Evolutionary conservation across 805 yeast genomes (phyloP).

Genomic region (Yamadazyma laniorum): DNA sequence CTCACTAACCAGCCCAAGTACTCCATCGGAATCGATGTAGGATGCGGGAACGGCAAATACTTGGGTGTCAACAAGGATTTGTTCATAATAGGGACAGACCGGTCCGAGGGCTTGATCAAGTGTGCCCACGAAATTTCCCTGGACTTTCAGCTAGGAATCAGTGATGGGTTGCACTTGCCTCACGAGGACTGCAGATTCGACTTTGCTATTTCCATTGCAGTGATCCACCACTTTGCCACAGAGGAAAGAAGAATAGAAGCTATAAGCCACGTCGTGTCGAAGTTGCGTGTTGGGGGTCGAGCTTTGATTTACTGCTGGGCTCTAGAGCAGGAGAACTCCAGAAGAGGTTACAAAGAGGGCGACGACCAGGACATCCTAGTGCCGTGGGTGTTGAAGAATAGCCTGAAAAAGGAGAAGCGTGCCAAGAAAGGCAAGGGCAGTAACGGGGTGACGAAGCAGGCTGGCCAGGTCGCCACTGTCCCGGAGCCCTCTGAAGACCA

Average conservation of each 20-base stretch:
- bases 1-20: slow-evolving; percentile 49
- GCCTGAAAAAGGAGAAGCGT: slow-evolving; percentile 35
- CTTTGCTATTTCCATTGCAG: slow-evolving; percentile 94
- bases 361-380: slow-evolving; percentile 92
- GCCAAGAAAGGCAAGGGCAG: slow-evolving; percentile 15
- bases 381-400: slow-evolving; percentile 84
- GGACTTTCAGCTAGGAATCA: slow-evolving; percentile 59
- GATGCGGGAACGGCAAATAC: slow-evolving; percentile 97
- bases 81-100: slow-evolving; percentile 70
- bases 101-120: slow-evolving; percentile 64
- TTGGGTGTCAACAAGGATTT: slow-evolving; percentile 66
- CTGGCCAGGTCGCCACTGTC: slow-evolving; percentile 1
- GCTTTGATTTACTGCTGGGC: slow-evolving; percentile 96
- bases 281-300: slow-evolving; percentile 58
- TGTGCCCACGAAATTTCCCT: slow-evolving; percentile 54
- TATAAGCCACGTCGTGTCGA: slow-evolving; percentile 61
- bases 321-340: slow-evolving; percentile 79
- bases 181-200: slow-evolving; percentile 47
- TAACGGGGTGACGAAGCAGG: slow-evolving; percentile 8
- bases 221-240: slow-evolving; percentile 93
- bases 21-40: slow-evolving; percentile 84
- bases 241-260: slow-evolving; percentile 76
- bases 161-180: slow-evolving; percentile 70
- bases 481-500: slow-evolving; percentile 6
- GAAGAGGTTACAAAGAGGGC: slow-evolving; percentile 89